phyloP scores from a whole-genome alignment of 441 rosid genomes.

The Biscutella auriculata region DNA sequence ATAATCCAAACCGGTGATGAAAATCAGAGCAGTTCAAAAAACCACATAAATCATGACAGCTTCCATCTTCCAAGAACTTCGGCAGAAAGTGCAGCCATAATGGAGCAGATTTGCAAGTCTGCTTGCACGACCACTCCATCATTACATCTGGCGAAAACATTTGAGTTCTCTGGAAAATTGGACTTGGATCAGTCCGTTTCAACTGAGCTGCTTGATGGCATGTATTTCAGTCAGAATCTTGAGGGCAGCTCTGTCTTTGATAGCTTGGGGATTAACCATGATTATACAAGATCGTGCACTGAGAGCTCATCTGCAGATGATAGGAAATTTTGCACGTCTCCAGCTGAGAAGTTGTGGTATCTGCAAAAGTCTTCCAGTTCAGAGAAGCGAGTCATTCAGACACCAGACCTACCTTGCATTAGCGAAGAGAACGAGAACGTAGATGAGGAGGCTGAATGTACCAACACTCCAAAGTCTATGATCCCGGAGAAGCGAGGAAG shows the following conservation, averaged over 20 bases:
- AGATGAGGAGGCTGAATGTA: slow-evolving; percentile 34
- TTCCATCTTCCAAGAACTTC: slow-evolving; percentile 42
- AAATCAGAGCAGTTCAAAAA: slow-evolving; percentile 22
- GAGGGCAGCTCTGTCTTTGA: slow-evolving; percentile 29
- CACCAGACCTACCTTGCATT: slow-evolving; percentile 78
- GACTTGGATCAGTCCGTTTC: slow-evolving; percentile 52
- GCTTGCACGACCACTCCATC: slow-evolving; percentile 52
- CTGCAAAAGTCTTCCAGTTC: slow-evolving; percentile 54
- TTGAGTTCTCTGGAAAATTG: slow-evolving; percentile 24
- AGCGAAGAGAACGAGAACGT: slow-evolving; percentile 65
- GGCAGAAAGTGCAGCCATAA: slow-evolving; percentile 37
- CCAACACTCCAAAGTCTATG: slow-evolving; percentile 27
- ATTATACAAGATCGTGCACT: slow-evolving; percentile 30
- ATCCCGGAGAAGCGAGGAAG: slow-evolving; percentile 56
- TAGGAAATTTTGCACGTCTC: slow-evolving; percentile 46
- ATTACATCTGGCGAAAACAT: slow-evolving; percentile 34
- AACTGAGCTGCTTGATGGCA: slow-evolving; percentile 48
- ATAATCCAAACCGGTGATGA: slow-evolving; percentile 36
- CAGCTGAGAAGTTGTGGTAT: slow-evolving; percentile 68
- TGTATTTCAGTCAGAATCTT: slow-evolving; percentile 27
- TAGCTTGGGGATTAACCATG: slow-evolving; percentile 23
- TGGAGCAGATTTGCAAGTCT: slow-evolving; percentile 65
- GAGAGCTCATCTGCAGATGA: slow-evolving; percentile 34
- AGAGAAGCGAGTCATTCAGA: slow-evolving; percentile 53
- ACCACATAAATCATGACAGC: slow-evolving; percentile 28